Evolutionary conservation across 2,329 filamentous ascomycete genomes (phyloP).

Genomic region (Plectosphaerella cucumerina): DNA sequence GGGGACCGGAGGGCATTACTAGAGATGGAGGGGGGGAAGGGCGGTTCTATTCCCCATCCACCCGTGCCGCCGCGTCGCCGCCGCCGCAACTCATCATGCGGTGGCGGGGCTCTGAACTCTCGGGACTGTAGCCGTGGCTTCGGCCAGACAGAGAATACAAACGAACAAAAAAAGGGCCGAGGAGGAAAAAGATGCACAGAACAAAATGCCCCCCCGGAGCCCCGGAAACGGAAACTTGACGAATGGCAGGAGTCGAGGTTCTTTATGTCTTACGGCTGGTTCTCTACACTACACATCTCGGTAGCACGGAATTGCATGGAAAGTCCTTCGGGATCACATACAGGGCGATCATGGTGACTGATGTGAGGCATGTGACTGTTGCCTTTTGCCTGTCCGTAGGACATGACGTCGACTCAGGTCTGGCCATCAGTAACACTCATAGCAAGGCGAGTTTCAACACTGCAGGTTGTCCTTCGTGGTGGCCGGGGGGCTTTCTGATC

Average conservation of each 20-base stretch:
- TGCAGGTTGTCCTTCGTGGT: too few relatives aligned
- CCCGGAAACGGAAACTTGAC: slow-evolving; percentile 3
- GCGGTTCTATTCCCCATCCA: background rate
- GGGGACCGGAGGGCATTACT: background rate
- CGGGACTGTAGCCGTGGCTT: background rate
- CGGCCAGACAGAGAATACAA: background rate
- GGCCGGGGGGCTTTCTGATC: too few relatives aligned
- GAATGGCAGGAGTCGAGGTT: slow-evolving; percentile 14
- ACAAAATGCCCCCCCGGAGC: background rate
- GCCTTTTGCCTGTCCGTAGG: too few relatives aligned
- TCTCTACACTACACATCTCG: slow-evolving; percentile 16
- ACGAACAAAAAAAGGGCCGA: slow-evolving; percentile 1
- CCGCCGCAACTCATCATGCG: too few relatives aligned
- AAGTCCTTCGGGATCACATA: slow-evolving; percentile 11
- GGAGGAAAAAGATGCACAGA: background rate
- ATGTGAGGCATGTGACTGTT: too few relatives aligned
- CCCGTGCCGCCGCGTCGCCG: too few relatives aligned
- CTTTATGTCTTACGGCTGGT: slow-evolving; percentile 16
- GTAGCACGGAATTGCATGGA: slow-evolving; percentile 19
- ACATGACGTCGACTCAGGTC: too few relatives aligned
- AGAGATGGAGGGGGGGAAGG: background rate
- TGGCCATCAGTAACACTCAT: too few relatives aligned
- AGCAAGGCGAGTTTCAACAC: too few relatives aligned
- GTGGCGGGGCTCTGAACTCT: slow-evolving; percentile 3
- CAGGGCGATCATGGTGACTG: too few relatives aligned